Percentiles rank a stretch among this genome's conserved stretches.
Conservation (phyloP, 164 flowering plant genomes). For the Brasenia schreberi region DNA sequence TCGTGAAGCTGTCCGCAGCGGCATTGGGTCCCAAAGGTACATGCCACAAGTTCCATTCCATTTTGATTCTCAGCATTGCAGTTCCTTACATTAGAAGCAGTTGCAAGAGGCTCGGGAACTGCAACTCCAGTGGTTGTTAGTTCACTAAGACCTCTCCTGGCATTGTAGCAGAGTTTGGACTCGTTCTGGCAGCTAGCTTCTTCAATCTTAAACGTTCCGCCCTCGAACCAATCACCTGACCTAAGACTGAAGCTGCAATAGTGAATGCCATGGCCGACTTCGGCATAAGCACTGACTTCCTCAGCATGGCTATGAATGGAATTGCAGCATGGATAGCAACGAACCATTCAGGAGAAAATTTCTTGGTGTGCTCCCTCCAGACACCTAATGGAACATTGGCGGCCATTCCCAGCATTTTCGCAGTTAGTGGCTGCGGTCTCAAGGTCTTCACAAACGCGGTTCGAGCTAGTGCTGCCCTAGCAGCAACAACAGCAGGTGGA, state of each 20-base stretch:
- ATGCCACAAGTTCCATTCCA: not conserved
- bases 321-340: constrained; percentile 86
- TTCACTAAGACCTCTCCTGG: not conserved
- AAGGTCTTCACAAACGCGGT: constrained; percentile 58
- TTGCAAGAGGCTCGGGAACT: not conserved
- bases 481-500: constrained; percentile 73
- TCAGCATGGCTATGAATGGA: constrained; percentile 89
- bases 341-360: constrained; percentile 77
- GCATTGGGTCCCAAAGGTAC: not conserved
- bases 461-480: constrained; percentile 69
- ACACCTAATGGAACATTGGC: constrained; percentile 69
- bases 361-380: constrained; percentile 78
- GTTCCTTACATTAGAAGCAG: not conserved
- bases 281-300: constrained; percentile 57
- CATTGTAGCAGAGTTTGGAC: not conserved
- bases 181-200: constrained; percentile 5
- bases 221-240: constrained; percentile 76
- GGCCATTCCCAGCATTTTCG: constrained; percentile 77
- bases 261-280: constrained; percentile 76
- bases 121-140: not conserved
- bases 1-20: not conserved
- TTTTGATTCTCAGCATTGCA: not conserved
- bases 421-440: constrained; percentile 62
- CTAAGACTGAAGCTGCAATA: constrained; percentile 60
- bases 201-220: constrained; percentile 59